These are phyloP conservation scores for Pythium aristosporum DNA, from an alignment of 352 stramenopile species.

Conservation along the genomic window DNA sequence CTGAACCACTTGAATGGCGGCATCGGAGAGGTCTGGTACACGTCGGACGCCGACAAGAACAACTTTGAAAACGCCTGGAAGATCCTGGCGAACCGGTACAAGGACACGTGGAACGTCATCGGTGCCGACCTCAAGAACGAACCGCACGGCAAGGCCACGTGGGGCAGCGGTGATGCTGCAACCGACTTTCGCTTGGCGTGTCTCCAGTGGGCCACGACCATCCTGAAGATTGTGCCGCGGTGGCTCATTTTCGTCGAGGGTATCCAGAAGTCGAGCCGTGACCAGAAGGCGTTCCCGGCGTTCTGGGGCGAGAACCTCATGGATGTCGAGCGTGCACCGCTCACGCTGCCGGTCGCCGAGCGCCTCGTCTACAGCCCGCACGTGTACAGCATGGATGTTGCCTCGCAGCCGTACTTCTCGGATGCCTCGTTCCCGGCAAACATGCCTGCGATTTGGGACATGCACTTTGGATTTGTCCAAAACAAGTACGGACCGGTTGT, in stretches of 20 bases:
- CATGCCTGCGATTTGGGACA: constrained; percentile 54
- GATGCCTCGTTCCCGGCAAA: constrained; percentile 40
- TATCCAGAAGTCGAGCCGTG: constrained; percentile 37
- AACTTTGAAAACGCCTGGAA: constrained; percentile 35
- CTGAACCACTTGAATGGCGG: constrained; percentile 31
- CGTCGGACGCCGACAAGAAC: constrained; percentile 23
- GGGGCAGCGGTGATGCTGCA: constrained; percentile 34
- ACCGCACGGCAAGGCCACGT: constrained; percentile 47
- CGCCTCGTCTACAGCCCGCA: constrained; percentile 56
- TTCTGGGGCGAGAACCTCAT: constrained; percentile 60
- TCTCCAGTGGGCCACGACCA: constrained; percentile 21
- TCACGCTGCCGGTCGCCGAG: constrained; percentile 31
- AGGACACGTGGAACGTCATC: constrained; percentile 42
- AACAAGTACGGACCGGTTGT: constrained; percentile 9
- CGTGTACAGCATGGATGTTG: constrained; percentile 45
- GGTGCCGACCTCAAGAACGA: constrained; percentile 61
- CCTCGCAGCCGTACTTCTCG: constrained; percentile 48
- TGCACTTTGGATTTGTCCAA: constrained; percentile 52
- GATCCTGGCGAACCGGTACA: constrained; percentile 37
- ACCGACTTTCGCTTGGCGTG: constrained; percentile 54
- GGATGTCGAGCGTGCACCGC: constrained; percentile 19
- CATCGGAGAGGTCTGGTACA: constrained; percentile 52
- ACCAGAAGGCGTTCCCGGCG: constrained; percentile 32
- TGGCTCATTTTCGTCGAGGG: constrained; percentile 65
- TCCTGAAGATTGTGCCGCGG: constrained; percentile 31